These are phyloP conservation scores for Cochlearia excelsa DNA, from an alignment of 345 rosid species.

Conservation along the genomic window DNA sequence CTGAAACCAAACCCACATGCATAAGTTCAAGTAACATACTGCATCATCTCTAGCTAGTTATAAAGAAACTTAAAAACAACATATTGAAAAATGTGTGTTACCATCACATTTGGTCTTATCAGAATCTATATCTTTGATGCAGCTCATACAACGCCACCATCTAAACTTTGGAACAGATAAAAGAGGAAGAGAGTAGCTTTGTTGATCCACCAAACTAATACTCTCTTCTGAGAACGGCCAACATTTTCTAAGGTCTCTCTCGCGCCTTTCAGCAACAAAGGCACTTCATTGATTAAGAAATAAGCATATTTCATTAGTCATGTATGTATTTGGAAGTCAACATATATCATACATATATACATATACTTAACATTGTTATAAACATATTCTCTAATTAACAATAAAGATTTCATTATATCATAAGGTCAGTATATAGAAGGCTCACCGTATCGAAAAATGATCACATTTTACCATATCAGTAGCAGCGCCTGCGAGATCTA, in stretches of 20 bases:
- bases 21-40: conserved; percentile 31
- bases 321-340: conserved; percentile 1
- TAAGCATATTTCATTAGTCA: conserved; percentile 2
- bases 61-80: too few species aligned
- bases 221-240: conserved; percentile 61
- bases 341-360: too few species aligned
- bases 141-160: conserved; percentile 56
- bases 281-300: conserved; percentile 45
- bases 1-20: conserved; percentile 30
- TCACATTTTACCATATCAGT: conserved; percentile 44
- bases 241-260: conserved; percentile 44
- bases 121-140: conserved; percentile 37
- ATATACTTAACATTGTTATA: too few species aligned
- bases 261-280: conserved; percentile 56
- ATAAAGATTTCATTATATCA: too few species aligned
- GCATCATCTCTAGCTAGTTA: conserved; percentile 12
- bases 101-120: conserved; percentile 19
- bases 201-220: conserved; percentile 35
- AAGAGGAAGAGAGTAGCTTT: conserved; percentile 45
- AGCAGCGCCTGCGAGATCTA: conserved; percentile 46
- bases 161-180: conserved; percentile 51
- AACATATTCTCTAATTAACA: too few species aligned
- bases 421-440: conserved; percentile 6
- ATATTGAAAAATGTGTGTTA: too few species aligned
- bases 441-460: conserved; percentile 78